Evolutionary conservation across 768 basidiomycete genomes (phyloP), one percentile per base, ranked within the genome.

Genomic region (Auricularia cornea): DNA sequence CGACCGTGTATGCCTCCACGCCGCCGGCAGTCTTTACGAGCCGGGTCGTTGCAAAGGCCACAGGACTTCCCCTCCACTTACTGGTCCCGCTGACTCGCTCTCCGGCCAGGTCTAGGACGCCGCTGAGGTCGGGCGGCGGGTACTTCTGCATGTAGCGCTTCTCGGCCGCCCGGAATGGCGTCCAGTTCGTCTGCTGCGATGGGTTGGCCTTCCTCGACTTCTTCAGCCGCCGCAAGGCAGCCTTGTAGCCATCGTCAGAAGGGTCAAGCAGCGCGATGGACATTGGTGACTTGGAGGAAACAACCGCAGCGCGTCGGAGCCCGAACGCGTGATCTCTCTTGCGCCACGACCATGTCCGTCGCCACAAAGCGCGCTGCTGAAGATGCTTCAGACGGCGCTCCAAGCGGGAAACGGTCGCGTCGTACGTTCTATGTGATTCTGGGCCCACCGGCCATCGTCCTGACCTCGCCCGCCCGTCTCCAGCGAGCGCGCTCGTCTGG

Each of bases 61-160:
- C 73, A 20, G 76, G 63, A 33, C 72, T 67, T 29, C 86, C 86
- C 29, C 67, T 72, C 82, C 84, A 87, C 6, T 74, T 71, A 14
- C 82, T 83, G 1, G 70, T 69, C 3, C 71, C 67, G 31, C 83
- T 72, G 68, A 87, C 84, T 28, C 72, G 67, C 3, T 68, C 65
- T 48, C 83, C 72, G 3, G 84, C 82, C 44, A 89, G 77, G 73
- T 94, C 90, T 3, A 94, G 79, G 20, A 89, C 88, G 48, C 74
- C 72, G 29, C 80, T 81, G 8, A 93, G 79, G 75, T 90, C 85
- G 2, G 87, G 90, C 0, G 88, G 90, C 3, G 90, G 90, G 69
- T 89, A 92, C 32, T 82, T 80, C 0, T 88, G 79, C 73, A 92
- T 94, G 80, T 83, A 94, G 51, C 77, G 81, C 74, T 94, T 94